A percentile compares a stretch with the other conserved stretches of the same genome.
These are phyloP conservation scores for Turritis glabra DNA, from an alignment of 345 rosid species.

Conservation along the genomic window DNA sequence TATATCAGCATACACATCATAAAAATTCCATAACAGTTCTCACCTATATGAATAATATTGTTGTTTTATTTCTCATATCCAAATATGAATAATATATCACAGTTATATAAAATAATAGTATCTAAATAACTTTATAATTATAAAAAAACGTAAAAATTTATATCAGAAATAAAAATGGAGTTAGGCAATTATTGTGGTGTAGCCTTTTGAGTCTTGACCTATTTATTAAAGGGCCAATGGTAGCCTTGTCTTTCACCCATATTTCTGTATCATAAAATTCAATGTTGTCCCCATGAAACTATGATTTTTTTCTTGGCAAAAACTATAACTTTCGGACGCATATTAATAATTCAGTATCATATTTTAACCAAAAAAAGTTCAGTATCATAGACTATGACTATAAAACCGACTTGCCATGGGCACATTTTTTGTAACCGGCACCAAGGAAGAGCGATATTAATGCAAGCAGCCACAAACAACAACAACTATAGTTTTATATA, in stretches of 20 bases:
- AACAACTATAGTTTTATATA: neutral
- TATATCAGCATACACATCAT: neutral
- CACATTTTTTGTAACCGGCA: neutral
- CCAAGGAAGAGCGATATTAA: neutral
- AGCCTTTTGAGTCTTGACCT: constrained; percentile 27
- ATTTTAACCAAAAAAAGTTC: too few relatives aligned
- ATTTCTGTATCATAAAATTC: constrained; percentile 1
- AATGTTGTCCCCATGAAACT: constrained; percentile 21
- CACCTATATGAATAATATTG: neutral
- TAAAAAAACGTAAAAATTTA: too few relatives aligned
- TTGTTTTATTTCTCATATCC: neutral
- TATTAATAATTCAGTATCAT: too few relatives aligned
- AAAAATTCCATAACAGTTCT: neutral
- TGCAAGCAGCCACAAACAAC: neutral
- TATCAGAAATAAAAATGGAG: neutral
- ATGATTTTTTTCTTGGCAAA: neutral
- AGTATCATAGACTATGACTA: too few relatives aligned
- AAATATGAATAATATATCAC: neutral
- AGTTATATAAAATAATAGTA: neutral
- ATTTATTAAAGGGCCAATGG: constrained; percentile 23
- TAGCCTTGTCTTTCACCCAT: constrained; percentile 34
- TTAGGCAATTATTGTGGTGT: constrained; percentile 24
- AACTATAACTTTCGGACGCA: neutral
- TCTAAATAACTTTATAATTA: too few relatives aligned
- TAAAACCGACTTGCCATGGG: neutral